Percentiles rank a stretch among this genome's conserved stretches.
These are phyloP conservation scores for Termitomyces sp. DNA, from an alignment of 768 basidiomycete genomes.

Conservation along the genomic window DNA sequence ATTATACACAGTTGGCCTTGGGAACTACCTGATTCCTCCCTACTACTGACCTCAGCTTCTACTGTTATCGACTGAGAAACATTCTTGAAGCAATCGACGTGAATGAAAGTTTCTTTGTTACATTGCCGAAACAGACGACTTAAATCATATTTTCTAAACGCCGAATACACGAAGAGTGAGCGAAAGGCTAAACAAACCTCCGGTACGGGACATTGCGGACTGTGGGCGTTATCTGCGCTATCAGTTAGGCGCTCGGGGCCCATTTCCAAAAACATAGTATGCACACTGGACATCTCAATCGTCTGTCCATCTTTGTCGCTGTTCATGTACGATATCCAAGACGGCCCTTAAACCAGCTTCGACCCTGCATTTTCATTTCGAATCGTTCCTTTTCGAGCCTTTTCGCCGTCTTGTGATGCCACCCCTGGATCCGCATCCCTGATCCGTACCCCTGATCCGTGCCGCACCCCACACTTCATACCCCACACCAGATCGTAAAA, in stretches of 20 bases:
- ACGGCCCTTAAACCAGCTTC: neutral
- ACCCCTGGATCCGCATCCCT: neutral
- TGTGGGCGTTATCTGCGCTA: neutral
- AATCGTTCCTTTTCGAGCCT: neutral
- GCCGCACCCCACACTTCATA: neutral
- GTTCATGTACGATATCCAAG: neutral
- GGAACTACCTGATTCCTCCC: too few species aligned
- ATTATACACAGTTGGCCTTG: neutral
- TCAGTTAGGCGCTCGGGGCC: neutral
- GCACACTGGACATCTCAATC: neutral
- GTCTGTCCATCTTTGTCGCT: neutral
- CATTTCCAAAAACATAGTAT: too few species aligned
- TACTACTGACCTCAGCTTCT: neutral
- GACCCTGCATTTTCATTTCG: neutral
- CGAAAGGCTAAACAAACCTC: neutral
- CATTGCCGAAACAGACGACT: neutral
- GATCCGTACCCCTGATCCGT: conserved; percentile 2
- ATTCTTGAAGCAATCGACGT: neutral
- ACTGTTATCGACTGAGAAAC: neutral
- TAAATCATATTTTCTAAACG: neutral
- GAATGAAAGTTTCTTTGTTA: neutral
- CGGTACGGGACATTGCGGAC: neutral
- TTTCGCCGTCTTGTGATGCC: neutral
- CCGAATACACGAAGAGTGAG: neutral
- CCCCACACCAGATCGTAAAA: neutral